These are phyloP conservation scores for Oryza rufipogon DNA, from an alignment of 176 grass and related monocot genomes.

Conservation along the genomic window DNA sequence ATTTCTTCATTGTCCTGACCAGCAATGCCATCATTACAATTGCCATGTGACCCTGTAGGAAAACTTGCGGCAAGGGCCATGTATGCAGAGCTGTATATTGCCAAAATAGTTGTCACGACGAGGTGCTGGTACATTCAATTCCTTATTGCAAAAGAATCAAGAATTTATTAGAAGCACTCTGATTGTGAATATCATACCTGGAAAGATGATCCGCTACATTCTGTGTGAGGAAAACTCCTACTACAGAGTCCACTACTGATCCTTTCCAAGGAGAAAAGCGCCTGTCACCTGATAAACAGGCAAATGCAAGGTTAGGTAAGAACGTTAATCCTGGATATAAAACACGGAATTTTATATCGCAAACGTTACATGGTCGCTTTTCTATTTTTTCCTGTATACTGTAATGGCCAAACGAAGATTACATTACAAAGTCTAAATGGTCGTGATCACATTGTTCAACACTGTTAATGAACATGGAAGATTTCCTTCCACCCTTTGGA, in stretches of 20 bases:
- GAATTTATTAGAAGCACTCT: not conserved
- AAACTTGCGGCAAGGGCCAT: conserved; percentile 80
- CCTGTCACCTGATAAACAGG: conserved; percentile 65
- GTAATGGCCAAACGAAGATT: conserved; percentile 23
- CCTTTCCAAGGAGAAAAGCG: conserved; percentile 89
- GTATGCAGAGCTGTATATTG: conserved; percentile 77
- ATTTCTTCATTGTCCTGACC: conserved; percentile 48
- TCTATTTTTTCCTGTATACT: conserved; percentile 9
- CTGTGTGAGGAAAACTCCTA: conserved; percentile 87
- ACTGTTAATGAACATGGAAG: conserved; percentile 7
- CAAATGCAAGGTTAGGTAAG: conserved; percentile 4
- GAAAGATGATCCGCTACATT: conserved; percentile 88
- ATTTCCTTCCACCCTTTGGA: not conserved
- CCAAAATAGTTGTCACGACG: conserved; percentile 32
- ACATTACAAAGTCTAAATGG: not conserved
- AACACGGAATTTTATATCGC: not conserved
- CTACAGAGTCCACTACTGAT: conserved; percentile 78
- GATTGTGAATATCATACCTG: conserved; percentile 48
- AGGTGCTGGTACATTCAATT: not conserved
- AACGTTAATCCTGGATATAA: not conserved
- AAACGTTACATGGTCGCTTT: not conserved
- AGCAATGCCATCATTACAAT: conserved; percentile 40
- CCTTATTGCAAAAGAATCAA: conserved; percentile 5
- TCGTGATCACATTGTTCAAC: conserved; percentile 7
- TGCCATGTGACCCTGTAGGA: conserved; percentile 44